Evolutionary conservation across 75 land plant genomes (phyloP), one percentile per base, ranked within the genome.

Genomic region (Larix kaempferi): DNA sequence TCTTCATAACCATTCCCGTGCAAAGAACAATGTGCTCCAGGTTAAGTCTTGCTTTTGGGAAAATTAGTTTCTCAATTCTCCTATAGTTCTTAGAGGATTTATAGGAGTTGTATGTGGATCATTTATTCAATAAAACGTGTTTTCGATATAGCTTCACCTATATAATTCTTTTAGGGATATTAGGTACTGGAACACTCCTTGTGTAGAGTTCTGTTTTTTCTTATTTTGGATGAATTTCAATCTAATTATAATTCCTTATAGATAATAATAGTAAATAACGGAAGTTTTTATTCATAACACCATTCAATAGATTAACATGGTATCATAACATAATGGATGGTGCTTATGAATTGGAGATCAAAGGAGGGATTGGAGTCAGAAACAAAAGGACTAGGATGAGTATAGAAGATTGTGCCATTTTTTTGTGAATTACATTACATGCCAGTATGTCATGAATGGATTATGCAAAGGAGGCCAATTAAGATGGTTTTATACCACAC

Each of bases 1-100:
- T 10, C 75, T 87, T 16, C 80, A 84, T 71, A 87, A 77, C 15
- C 78, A 77, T 63, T 64, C 83, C 11, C 74, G 85, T 63, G 35
- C 76, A 33, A 81, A 59, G 27, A 74, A 55, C 49, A 56, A 37
- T 23, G 71, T 65, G 23, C 82, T 87, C 25, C 83, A 84, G 88
- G 88, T 87, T 2, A 39, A 55, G 57, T 23, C 16, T 69, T 21
- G 15, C 13, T 76, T 76, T 29, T 29, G 14, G 5, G 27, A 54
- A 74, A 54, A 7, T 25, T 13, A 26, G 19, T 55, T 15, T 14
- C 6, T 13, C n/a, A 74, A 7, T 74, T 15, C 59, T 22, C n/a
- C 3, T 54, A 74, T 44, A 44, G 52, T 44, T 44, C 52, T 44
- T 44, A 44, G 52, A 44, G 52, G 52, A 8, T 44, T 44, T 10